Evolutionary conservation across 108 stramenopile genomes (phyloP).

Genomic region (Aurantiochytrium sp.): DNA sequence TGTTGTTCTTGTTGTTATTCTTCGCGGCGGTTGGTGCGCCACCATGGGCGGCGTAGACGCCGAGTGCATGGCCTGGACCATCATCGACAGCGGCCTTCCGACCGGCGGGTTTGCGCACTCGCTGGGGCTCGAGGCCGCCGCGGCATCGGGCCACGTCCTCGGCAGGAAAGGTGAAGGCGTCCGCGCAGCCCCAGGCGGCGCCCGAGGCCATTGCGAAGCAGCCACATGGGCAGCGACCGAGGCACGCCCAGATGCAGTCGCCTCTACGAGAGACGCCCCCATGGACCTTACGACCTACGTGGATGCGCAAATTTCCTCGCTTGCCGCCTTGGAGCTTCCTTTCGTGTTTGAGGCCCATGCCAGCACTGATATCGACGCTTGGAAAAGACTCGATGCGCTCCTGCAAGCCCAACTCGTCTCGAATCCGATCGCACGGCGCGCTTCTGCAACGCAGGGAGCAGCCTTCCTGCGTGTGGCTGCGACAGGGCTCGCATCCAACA

Average conservation of each 20-base stretch:
- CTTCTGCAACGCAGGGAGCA: not conserved
- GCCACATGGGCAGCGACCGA: not conserved
- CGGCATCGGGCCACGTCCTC: not conserved
- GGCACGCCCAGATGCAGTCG: not conserved
- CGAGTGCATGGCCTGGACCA: not conserved
- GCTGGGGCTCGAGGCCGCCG: not conserved
- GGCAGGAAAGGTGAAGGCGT: not conserved
- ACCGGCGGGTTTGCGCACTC: constrained; percentile 21
- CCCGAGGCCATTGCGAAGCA: not conserved
- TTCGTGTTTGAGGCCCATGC: not conserved
- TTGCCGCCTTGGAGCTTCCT: not conserved
- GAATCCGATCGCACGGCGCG: not conserved
- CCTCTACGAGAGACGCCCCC: not conserved
- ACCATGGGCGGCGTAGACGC: not conserved
- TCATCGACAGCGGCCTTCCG: constrained; percentile 20
- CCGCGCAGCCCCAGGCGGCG: not conserved
- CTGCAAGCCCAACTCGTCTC: not conserved
- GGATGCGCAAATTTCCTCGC: not conserved
- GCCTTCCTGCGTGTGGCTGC: not conserved
- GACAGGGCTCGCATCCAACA: not conserved
- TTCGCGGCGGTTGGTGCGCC: too few species aligned
- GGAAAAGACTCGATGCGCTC: not conserved
- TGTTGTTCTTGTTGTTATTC: too few species aligned
- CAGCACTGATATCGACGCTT: not conserved
- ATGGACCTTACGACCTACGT: not conserved